Evolutionary conservation across 345 rosid species (phyloP), one percentile per base, ranked within the genome.

Genomic region (Balakata baccata): DNA sequence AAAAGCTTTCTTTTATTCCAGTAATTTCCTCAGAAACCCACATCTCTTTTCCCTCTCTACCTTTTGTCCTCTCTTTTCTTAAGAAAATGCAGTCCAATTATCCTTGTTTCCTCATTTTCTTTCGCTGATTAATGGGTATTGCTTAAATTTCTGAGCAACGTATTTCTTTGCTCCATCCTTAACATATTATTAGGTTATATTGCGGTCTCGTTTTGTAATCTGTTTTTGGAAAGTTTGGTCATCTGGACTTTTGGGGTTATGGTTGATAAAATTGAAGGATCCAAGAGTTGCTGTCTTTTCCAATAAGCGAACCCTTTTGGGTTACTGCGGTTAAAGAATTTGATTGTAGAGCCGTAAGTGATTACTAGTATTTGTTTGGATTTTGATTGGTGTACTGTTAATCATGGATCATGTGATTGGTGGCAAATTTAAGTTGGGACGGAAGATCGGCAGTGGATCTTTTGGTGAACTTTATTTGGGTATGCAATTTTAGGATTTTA

Each of bases 361-460:
- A 16, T 57, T 34, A 23, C 4, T 5, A 53, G 49, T 47, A 5
- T 63, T 69, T 25, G 34, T 3, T 20, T n/a, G 46, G 46, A 10
- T 12, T 20, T 49, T 46, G 75, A n/a, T 69, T 70, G 63, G 74
- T 45, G 50, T 22, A 13, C 6, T 76, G 18, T 41, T 29, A 41
- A 64, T 76, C 70, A 86, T 92, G 85, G 97, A 87, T 78, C 89
- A 77, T 58, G 78, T 87, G 46, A 78, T 92, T 70, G 98, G 96
- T 69, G 94, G 90, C 29, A 94, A 90, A 74, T 94, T 82, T 79
- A 94, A 87, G 93, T 87, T 94, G 43, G 98, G 98, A 29, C 81
- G 96, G 66, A 94, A 94, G 90, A 91, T 94, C 73, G 98, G 97
- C 50, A 89, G 97, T 74, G 98, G 98, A 79, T 92, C 96, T 5